A percentile compares a stretch with the other conserved stretches of the same genome.
phyloP scores from a whole-genome alignment of 805 yeast species.

The Kazachstania kunashirensis region DNA sequence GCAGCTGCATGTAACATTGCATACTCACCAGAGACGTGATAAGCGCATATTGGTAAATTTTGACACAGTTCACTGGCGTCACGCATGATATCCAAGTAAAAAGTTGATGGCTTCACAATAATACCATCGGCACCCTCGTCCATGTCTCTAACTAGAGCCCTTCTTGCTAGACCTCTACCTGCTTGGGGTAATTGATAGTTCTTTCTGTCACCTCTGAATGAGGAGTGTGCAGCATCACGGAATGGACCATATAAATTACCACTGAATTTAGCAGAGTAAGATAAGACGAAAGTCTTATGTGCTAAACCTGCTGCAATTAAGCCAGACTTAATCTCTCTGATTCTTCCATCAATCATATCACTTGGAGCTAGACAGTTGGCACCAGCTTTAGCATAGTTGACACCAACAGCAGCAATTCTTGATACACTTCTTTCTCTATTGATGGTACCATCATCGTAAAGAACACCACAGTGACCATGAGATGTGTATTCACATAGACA shows the following conservation, averaged over 20 bases:
- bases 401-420: constrained; percentile 89
- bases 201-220: constrained; percentile 79
- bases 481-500: constrained; percentile 93
- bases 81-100: constrained; percentile 80
- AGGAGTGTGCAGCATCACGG: constrained; percentile 92
- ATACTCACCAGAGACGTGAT: constrained; percentile 94
- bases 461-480: constrained; percentile 96
- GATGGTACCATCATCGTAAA: constrained; percentile 78
- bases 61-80: constrained; percentile 77
- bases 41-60: constrained; percentile 86
- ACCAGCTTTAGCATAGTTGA: constrained; percentile 90
- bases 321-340: constrained; percentile 77
- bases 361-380: constrained; percentile 94
- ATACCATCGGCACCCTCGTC: constrained; percentile 92
- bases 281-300: constrained; percentile 80
- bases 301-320: constrained; percentile 73
- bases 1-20: constrained; percentile 99
- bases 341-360: constrained; percentile 96
- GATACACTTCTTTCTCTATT: constrained; percentile 65
- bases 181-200: constrained; percentile 90
- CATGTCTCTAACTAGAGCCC: constrained; percentile 81
- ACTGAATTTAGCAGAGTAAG: constrained; percentile 88
- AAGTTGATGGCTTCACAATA: constrained; percentile 92
- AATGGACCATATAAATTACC: constrained; percentile 94
- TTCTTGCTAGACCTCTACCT: constrained; percentile 85